Conservation (phyloP, 371 early-diverging fungal genomes). For the Mortierella sp. region DNA sequence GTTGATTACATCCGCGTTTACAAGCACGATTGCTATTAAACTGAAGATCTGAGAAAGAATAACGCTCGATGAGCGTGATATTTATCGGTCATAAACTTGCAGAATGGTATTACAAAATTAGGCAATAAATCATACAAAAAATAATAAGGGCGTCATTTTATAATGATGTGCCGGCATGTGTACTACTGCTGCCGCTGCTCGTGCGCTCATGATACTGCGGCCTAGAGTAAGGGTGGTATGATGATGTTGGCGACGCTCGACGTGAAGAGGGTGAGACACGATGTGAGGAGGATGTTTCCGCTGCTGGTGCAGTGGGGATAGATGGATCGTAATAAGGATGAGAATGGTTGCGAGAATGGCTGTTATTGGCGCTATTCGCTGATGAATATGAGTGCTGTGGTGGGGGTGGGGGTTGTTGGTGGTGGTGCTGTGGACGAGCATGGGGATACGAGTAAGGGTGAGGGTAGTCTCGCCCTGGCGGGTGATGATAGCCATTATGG, state of each 20-base stretch:
- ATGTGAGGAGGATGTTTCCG: not conserved
- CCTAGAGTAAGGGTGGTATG: slow-evolving; percentile 13
- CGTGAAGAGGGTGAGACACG: slow-evolving; percentile 7
- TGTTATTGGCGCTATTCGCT: slow-evolving; percentile 3
- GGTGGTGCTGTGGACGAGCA: slow-evolving; percentile 1
- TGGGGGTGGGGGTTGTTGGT: slow-evolving; percentile 5
- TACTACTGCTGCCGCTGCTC: slow-evolving; percentile 11
- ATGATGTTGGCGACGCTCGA: slow-evolving; percentile 7
- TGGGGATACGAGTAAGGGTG: slow-evolving; percentile 5
- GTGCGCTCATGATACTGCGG: slow-evolving; percentile 27
- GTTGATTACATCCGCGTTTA: slow-evolving; percentile 66
- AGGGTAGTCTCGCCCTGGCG: slow-evolving; percentile 2
- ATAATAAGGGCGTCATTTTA: slow-evolving; percentile 4
- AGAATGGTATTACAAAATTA: not conserved
- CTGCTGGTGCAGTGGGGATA: slow-evolving; percentile 22
- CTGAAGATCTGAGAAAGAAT: not conserved
- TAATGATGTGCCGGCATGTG: slow-evolving; percentile 6
- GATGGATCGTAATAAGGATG: slow-evolving; percentile 17
- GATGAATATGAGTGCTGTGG: slow-evolving; percentile 12
- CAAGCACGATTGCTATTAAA: slow-evolving; percentile 28
- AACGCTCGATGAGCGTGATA: not conserved
- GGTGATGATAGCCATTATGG: slow-evolving; percentile 7
- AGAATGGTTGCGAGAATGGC: slow-evolving; percentile 15
- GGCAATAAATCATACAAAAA: not conserved
- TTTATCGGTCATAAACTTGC: not conserved